Base-by-base conservation (phyloP, 2,329 filamentous ascomycete genomes). In the Leptographium wingfieldii region DNA sequence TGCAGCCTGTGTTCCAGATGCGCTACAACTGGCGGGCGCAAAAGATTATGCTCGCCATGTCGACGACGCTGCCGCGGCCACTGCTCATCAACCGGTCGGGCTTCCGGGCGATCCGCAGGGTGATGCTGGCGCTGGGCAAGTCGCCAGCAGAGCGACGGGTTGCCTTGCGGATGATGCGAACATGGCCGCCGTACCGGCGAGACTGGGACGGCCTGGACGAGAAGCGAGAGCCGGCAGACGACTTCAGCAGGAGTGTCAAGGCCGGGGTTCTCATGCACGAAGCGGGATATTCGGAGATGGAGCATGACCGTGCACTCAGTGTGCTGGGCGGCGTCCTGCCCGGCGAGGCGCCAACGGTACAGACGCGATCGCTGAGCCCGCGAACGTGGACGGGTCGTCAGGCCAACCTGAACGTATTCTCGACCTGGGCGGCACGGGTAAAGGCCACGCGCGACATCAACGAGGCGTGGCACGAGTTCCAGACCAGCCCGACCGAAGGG, bases 171-270 rank as follows among this genome's bases (percentile, higher is more conserved):
- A 75, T 82, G 59, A 71, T 73, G 2, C 73, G 76, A 56, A 76
- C 75, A 2, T 86, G 83, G 83, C 83, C 83, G 11, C 83, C 83
- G 0, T 85, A 83, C 69, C 71, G 81, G 59, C 73, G 75, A 46
- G 74, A 78, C 12, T 76, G 79, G 60, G 80, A 86, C 65, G 83
- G 82, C 1, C 78, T 81, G 62, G 83, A 86, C 66, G 82, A 83
- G 63, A 73, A 71, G 57, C 73, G 76, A 57, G 73, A 74, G 5
- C 72, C 71, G 1, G 75, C 80, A 53, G 79, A 83, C 31, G 79
- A 80, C 61, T 73, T 77, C 63, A 82, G 80, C 60, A 74, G 82
- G 58, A 76, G 77, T 49, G 74, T 80, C 10, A 74, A 73, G 61
- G 81, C 80, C 0, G 77, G 82, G 5, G 69, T 76, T 48, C 73